Percentiles rank a stretch among this genome's conserved stretches.
These are phyloP conservation scores for Metarhizium robertsii DNA, from an alignment of 2,329 filamentous ascomycete species.

Conservation along the genomic window DNA sequence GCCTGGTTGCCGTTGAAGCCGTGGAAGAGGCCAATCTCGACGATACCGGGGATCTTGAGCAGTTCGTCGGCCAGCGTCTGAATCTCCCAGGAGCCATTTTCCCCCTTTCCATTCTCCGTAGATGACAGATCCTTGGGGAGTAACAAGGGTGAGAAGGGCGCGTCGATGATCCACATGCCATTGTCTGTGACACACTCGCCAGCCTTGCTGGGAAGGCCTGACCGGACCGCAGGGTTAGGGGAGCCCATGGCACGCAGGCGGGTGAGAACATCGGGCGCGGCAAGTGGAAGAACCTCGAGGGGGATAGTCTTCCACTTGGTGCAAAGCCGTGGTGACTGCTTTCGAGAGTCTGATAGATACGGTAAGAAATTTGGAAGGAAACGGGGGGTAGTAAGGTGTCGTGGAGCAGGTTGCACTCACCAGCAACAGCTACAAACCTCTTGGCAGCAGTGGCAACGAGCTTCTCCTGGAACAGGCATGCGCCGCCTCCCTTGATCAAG, in stretches of 20 bases:
- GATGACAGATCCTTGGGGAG: conserved; percentile 43
- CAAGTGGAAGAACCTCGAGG: conserved; percentile 85
- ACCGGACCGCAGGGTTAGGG: conserved; percentile 58
- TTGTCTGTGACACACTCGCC: conserved; percentile 60
- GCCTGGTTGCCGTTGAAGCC: conserved; percentile 69
- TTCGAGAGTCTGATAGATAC: conserved; percentile 63
- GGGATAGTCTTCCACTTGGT: conserved; percentile 77
- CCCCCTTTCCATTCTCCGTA: conserved; percentile 41
- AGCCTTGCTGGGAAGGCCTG: conserved; percentile 66
- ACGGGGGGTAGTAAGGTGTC: neutral
- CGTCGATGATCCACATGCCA: conserved; percentile 76
- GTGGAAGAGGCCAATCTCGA: conserved; percentile 87
- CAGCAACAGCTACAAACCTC: conserved; percentile 81
- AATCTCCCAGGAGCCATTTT: conserved; percentile 66
- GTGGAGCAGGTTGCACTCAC: conserved; percentile 33
- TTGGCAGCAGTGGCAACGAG: conserved; percentile 76
- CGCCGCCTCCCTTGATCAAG: conserved; percentile 94
- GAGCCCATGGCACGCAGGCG: conserved; percentile 68
- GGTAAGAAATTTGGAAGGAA: no score
- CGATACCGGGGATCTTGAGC: conserved; percentile 74
- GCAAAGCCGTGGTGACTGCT: conserved; percentile 68
- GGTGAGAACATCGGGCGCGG: conserved; percentile 65
- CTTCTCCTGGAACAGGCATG: conserved; percentile 98
- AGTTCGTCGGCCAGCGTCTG: conserved; percentile 63
- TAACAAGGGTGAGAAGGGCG: conserved; percentile 70